phyloP scores from a whole-genome alignment of 306 rosid species.

The Carpinus viminea region DNA sequence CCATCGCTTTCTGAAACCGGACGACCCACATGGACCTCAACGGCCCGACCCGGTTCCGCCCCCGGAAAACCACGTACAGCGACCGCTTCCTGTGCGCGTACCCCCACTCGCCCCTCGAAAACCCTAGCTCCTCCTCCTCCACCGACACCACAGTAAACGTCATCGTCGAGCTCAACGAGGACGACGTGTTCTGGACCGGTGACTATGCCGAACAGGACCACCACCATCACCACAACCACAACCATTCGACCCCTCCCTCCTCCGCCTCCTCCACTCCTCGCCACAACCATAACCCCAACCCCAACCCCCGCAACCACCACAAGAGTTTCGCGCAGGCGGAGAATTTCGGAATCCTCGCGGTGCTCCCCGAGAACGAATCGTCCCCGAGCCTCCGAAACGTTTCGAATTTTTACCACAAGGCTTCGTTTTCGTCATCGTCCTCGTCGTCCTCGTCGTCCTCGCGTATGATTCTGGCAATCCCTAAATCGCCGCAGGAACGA shows the following conservation, averaged over 20 bases:
- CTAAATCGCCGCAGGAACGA: constrained; percentile 57
- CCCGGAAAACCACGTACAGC: constrained; percentile 31
- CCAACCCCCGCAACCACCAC: constrained; percentile 27
- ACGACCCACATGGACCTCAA: constrained; percentile 38
- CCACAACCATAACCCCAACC: constrained; percentile 26
- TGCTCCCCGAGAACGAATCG: constrained; percentile 61
- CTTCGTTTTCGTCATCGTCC: constrained; percentile 51
- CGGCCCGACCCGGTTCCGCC: constrained; percentile 40
- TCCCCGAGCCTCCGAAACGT: constrained; percentile 29
- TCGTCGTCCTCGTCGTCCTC: constrained; percentile 52
- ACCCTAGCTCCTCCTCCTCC: constrained; percentile 21
- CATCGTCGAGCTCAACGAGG: constrained; percentile 62
- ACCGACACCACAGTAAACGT: background rate
- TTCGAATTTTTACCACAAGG: constrained; percentile 51
- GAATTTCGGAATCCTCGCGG: constrained; percentile 82
- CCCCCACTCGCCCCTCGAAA: constrained; percentile 25
- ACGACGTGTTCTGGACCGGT: constrained; percentile 61
- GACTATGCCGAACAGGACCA: constrained; percentile 44
- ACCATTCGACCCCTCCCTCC: constrained; percentile 32
- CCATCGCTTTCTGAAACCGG: constrained; percentile 1
- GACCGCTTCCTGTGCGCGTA: constrained; percentile 49
- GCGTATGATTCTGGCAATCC: constrained; percentile 55
- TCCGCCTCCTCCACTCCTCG: constrained; percentile 42
- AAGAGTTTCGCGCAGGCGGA: constrained; percentile 44
- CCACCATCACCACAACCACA: background rate